phyloP scores from a whole-genome alignment of 164 flowering plant species.

The Umbellularia californica region DNA sequence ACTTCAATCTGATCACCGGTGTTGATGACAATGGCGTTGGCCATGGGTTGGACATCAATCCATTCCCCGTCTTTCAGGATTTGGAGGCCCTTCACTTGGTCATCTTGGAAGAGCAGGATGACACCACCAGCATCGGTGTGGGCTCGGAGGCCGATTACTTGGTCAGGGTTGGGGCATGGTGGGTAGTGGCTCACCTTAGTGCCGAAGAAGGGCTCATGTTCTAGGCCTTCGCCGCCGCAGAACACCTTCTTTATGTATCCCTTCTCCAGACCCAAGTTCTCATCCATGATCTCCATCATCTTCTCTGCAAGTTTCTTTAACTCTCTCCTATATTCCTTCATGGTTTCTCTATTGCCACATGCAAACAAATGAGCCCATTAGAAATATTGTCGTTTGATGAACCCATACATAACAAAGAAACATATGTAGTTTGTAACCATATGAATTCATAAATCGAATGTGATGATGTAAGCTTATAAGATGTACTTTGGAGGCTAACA shows the following conservation, averaged over 20 bases:
- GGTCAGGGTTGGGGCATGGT: constrained; percentile 71
- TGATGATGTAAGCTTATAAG: too few relatives aligned
- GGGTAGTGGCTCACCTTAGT: constrained; percentile 96
- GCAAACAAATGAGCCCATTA: background rate
- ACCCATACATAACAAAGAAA: too few relatives aligned
- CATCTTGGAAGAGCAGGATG: constrained; percentile 86
- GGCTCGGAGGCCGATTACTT: constrained; percentile 70
- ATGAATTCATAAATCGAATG: too few relatives aligned
- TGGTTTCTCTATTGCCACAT: constrained; percentile 56
- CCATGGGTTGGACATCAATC: constrained; percentile 82
- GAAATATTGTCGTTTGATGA: background rate
- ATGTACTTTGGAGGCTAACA: too few relatives aligned
- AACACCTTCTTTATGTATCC: constrained; percentile 73
- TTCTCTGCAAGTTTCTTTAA: constrained; percentile 62
- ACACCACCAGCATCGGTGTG: constrained; percentile 97
- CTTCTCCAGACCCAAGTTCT: constrained; percentile 64
- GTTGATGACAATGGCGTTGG: constrained; percentile 79
- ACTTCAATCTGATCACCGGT: constrained; percentile 94
- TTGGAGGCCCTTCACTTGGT: constrained; percentile 68
- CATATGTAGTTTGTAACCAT: too few relatives aligned
- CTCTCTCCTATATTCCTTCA: constrained; percentile 69
- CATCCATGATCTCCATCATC: constrained; percentile 84
- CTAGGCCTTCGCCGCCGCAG: constrained; percentile 34
- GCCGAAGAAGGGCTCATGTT: constrained; percentile 57
- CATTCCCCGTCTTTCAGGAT: constrained; percentile 74